These are phyloP conservation scores for Penicillium salamii DNA, from an alignment of 495 filamentous ascomycete genomes.

Conservation along the genomic window DNA sequence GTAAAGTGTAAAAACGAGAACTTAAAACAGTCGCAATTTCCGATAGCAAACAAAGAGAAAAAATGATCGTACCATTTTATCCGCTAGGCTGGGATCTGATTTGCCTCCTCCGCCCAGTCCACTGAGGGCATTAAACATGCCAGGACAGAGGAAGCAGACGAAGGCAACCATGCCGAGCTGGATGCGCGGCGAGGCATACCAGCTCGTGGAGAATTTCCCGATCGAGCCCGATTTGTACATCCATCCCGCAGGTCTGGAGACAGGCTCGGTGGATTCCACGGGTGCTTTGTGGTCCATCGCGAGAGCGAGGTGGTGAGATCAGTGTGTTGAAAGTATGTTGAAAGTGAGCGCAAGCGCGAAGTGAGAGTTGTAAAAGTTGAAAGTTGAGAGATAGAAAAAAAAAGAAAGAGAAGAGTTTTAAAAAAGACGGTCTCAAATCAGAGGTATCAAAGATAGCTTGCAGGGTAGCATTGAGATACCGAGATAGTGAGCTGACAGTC, in stretches of 20 bases:
- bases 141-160: conserved; percentile 84
- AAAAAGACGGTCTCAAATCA: not conserved
- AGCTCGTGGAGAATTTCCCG: conserved; percentile 48
- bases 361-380: not conserved
- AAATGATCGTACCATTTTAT: conserved; percentile 31
- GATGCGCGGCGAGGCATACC: conserved; percentile 71
- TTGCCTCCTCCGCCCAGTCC: conserved; percentile 55
- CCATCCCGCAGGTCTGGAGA: conserved; percentile 34
- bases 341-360: not conserved
- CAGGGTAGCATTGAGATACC: conserved; percentile 8
- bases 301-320: no score
- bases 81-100: conserved; percentile 35
- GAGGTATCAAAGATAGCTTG: not conserved
- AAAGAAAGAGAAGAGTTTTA: not conserved
- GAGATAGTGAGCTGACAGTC: not conserved
- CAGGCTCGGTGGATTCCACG: conserved; percentile 6
- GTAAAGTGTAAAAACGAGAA: conserved; percentile 4
- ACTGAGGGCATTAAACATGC: conserved; percentile 70
- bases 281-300: conserved; percentile 9
- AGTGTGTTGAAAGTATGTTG: no score
- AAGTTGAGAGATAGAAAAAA: conserved; percentile 2
- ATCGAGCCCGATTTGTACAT: conserved; percentile 51
- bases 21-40: no score
- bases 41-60: no score
- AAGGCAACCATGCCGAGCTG: conserved; percentile 47